Conservation (phyloP, 352 stramenopile genomes). For the Aphanomyces euteiches region DNA sequence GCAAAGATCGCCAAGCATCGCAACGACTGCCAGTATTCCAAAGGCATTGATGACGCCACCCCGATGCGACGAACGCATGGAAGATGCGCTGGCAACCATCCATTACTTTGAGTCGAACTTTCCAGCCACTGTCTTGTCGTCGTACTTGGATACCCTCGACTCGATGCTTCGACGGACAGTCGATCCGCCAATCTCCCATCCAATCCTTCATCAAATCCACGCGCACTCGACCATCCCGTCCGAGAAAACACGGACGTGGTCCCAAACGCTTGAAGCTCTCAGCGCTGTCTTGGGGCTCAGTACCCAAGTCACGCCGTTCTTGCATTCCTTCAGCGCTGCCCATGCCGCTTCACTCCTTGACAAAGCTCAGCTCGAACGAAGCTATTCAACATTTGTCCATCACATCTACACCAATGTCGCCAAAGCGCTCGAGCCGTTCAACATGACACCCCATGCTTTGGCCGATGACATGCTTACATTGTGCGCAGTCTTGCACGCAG, state of each 20-base stretch:
- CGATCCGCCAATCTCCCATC: too few relatives aligned
- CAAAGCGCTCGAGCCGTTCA: not conserved
- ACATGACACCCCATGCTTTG: conserved; percentile 12
- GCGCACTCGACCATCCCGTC: too few relatives aligned
- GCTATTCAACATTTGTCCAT: conserved; percentile 3
- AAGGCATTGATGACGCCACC: not conserved
- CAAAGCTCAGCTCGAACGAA: conserved; percentile 24
- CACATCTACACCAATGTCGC: not conserved
- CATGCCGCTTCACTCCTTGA: conserved; percentile 17
- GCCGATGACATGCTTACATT: not conserved
- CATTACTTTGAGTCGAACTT: conserved; percentile 15
- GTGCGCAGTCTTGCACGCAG: not conserved
- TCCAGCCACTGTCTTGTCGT: not conserved
- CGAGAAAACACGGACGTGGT: too few relatives aligned
- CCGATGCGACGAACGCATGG: conserved; percentile 5
- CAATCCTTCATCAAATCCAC: too few relatives aligned
- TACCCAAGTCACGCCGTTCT: not conserved
- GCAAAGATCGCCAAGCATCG: not conserved
- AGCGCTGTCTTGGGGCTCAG: not conserved
- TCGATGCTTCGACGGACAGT: not conserved
- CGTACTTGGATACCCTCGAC: not conserved
- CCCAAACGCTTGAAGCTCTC: not conserved
- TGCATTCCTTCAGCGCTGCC: not conserved
- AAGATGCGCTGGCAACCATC: conserved; percentile 1
- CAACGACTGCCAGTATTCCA: not conserved